Conservation (phyloP, 352 stramenopile genomes). For the Pythium utonaiense region DNA sequence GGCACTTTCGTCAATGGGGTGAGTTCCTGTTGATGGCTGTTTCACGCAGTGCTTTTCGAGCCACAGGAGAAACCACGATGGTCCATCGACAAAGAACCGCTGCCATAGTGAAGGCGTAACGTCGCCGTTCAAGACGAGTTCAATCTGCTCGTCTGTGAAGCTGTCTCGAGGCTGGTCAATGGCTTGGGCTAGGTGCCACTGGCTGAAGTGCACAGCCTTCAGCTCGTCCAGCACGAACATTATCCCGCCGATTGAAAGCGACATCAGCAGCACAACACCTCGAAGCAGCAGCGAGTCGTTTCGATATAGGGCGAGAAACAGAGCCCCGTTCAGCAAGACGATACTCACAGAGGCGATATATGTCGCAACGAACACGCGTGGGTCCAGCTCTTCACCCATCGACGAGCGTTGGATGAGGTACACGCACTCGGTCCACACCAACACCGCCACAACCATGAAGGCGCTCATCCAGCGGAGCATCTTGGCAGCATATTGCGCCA, state of each 20-base stretch:
- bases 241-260: not conserved
- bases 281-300: slow-evolving; percentile 7
- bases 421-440: not conserved
- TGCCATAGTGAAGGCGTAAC: slow-evolving; percentile 38
- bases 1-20: not conserved
- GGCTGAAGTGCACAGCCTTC: slow-evolving; percentile 26
- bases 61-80: slow-evolving; percentile 41
- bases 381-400: slow-evolving; percentile 9
- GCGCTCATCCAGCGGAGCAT: slow-evolving; percentile 1
- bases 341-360: not conserved
- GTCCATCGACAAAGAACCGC: slow-evolving; percentile 46
- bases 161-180: slow-evolving; percentile 1
- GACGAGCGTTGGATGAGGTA: slow-evolving; percentile 7
- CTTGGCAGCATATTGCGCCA: slow-evolving; percentile 8
- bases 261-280: slow-evolving; percentile 16
- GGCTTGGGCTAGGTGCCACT: slow-evolving; percentile 24
- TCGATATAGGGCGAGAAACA: not conserved
- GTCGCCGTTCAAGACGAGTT: slow-evolving; percentile 39
- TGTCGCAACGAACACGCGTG: slow-evolving; percentile 1
- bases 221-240: slow-evolving; percentile 29
- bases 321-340: not conserved
- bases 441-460: not conserved
- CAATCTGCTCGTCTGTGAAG: slow-evolving; percentile 20
- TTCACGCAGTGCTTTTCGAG: slow-evolving; percentile 27
- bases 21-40: not conserved